phyloP scores from a whole-genome alignment of 768 basidiomycete species.

The Russula vinacea region DNA sequence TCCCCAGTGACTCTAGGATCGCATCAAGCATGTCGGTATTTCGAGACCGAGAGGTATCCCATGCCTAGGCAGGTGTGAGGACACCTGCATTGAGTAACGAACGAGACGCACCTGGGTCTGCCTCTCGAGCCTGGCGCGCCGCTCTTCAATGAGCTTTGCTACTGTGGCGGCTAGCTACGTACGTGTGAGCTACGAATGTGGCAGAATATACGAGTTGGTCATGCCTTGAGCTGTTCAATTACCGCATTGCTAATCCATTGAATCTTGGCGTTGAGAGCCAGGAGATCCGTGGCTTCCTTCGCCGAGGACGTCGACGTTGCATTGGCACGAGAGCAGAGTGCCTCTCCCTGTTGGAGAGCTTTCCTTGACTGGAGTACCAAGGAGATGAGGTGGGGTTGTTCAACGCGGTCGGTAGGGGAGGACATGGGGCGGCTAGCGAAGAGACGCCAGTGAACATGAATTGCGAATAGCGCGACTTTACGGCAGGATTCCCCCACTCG shows the following conservation, averaged over 20 bases:
- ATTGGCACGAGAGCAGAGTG: slow-evolving; percentile 68
- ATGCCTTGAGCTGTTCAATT: slow-evolving; percentile 70
- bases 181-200: neutral
- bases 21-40: slow-evolving; percentile 61
- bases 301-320: slow-evolving; percentile 62
- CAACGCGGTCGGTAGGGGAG: slow-evolving; percentile 29
- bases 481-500: neutral
- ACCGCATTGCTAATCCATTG: slow-evolving; percentile 74
- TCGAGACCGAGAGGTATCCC: slow-evolving; percentile 62
- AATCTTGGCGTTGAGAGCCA: slow-evolving; percentile 77
- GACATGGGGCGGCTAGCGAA: slow-evolving; percentile 2
- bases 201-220: slow-evolving; percentile 23
- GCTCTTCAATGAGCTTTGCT: slow-evolving; percentile 71
- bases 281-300: slow-evolving; percentile 62
- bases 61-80: slow-evolving; percentile 47
- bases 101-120: slow-evolving; percentile 52
- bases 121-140: slow-evolving; percentile 55
- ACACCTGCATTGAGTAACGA: neutral
- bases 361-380: slow-evolving; percentile 81
- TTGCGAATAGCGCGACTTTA: slow-evolving; percentile 1
- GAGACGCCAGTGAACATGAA: neutral
- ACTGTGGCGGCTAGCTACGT: slow-evolving; percentile 65
- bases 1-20: slow-evolving; percentile 68
- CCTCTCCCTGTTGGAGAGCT: slow-evolving; percentile 73
- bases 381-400: slow-evolving; percentile 65